A percentile compares a stretch with the other conserved stretches of the same genome.
These are phyloP conservation scores for Schizochytrium sp. DNA, from an alignment of 108 stramenopile species.

Conservation along the genomic window DNA sequence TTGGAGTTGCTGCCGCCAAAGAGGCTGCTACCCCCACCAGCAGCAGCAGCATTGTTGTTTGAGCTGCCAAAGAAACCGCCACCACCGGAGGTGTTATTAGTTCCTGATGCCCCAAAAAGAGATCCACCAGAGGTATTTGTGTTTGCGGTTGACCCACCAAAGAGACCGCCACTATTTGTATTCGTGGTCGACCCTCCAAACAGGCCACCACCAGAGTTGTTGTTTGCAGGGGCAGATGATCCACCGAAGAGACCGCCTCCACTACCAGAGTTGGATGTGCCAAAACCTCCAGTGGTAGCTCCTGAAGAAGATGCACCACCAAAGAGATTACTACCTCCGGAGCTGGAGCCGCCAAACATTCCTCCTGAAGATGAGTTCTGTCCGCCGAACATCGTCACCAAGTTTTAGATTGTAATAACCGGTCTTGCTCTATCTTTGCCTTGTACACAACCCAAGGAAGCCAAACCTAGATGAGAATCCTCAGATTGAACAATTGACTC, in stretches of 20 bases:
- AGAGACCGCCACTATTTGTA: not conserved
- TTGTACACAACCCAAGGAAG: no score
- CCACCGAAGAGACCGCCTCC: slow-evolving; percentile 35
- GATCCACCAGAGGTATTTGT: not conserved
- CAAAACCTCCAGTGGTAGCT: not conserved
- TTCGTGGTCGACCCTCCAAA: not conserved
- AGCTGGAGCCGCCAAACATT: not conserved
- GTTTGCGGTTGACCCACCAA: not conserved
- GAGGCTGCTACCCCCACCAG: not conserved
- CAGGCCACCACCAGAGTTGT: slow-evolving; percentile 1
- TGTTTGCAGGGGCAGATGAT: not conserved
- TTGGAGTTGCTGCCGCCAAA: slow-evolving; percentile 36
- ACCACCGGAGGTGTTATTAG: not conserved
- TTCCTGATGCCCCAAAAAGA: not conserved
- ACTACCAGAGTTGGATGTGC: not conserved
- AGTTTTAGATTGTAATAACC: no score
- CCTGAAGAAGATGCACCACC: not conserved
- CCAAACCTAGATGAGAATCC: no score
- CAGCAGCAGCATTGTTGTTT: not conserved
- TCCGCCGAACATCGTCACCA: not conserved
- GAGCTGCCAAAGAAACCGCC: slow-evolving; percentile 54
- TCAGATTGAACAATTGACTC: no score
- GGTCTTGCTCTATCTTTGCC: no score
- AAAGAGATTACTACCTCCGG: not conserved
- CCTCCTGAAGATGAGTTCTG: not conserved